phyloP scores from a whole-genome alignment of 495 filamentous ascomycete genomes.

The Talaromyces proteolyticus region DNA sequence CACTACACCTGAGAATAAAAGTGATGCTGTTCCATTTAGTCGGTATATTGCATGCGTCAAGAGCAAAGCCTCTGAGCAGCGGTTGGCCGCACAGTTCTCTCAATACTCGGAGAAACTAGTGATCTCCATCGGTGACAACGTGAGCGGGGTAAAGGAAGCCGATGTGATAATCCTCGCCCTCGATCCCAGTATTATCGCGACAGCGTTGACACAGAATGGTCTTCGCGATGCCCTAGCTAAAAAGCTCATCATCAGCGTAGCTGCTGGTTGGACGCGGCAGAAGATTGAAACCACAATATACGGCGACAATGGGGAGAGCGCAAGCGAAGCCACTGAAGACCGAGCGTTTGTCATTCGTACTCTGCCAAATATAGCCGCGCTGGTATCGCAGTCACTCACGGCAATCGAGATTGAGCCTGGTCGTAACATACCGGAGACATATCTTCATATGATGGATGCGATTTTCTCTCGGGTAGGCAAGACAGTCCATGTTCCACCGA shows the following conservation, averaged over 20 bases:
- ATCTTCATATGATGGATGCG: conserved; percentile 18
- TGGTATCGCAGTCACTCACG: conserved; percentile 30
- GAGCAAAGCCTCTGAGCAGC: conserved; percentile 17
- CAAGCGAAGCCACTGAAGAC: too few relatives aligned
- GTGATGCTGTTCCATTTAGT: conserved; percentile 15
- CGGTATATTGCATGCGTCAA: conserved; percentile 27
- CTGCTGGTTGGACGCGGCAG: conserved; percentile 31
- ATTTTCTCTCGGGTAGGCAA: conserved; percentile 32
- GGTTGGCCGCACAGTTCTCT: conserved; percentile 11
- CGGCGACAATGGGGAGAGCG: conserved; percentile 14
- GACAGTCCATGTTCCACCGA: conserved; percentile 19
- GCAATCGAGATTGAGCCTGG: conserved; percentile 24
- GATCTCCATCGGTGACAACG: conserved; percentile 13
- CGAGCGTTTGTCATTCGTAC: conserved; percentile 26
- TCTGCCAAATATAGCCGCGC: conserved; percentile 33
- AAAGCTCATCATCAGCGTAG: conserved; percentile 37
- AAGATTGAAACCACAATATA: conserved; percentile 24
- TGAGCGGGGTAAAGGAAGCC: conserved; percentile 14
- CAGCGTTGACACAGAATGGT: conserved; percentile 15
- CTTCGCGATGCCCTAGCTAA: conserved; percentile 15
- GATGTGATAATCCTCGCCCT: conserved; percentile 26
- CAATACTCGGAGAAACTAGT: conserved; percentile 10
- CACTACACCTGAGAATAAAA: conserved; percentile 3
- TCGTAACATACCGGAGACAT: conserved; percentile 11
- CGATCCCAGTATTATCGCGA: conserved; percentile 24